Conservation (phyloP, 1,284 basidiomycete genomes). For the Fomes fomentarius region DNA sequence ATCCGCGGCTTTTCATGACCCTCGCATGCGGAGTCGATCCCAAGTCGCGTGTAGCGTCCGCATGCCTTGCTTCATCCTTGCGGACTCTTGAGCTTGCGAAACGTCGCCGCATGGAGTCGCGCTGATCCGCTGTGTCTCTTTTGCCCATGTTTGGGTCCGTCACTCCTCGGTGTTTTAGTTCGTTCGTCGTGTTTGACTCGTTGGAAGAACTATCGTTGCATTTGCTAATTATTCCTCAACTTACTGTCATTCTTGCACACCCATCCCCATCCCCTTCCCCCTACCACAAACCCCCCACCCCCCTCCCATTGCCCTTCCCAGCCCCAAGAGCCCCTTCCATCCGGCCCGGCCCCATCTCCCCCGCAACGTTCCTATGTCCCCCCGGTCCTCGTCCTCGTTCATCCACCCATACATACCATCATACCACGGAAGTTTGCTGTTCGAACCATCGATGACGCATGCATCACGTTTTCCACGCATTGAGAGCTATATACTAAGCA, state of each 20-base stretch:
- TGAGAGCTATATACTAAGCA: conserved; percentile 19
- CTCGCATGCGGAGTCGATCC: neutral
- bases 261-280: neutral
- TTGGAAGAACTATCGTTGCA: conserved; percentile 25
- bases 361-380: neutral
- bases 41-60: neutral
- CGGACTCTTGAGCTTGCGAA: no score
- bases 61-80: neutral
- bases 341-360: neutral
- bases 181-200: conserved; percentile 16
- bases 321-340: neutral
- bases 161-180: neutral
- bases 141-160: neutral
- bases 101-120: neutral
- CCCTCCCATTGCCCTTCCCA: neutral
- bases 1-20: conserved; percentile 63
- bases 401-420: conserved; percentile 2
- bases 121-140: no score
- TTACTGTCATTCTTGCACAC: conserved; percentile 8
- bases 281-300: neutral
- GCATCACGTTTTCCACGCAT: conserved; percentile 18
- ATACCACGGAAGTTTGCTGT: conserved; percentile 10
- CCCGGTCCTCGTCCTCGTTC: neutral
- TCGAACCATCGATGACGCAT: conserved; percentile 13
- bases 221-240: conserved; percentile 25